phyloP scores from a whole-genome alignment of 257 asterid genomes.

The Plectranthus barbatus region DNA sequence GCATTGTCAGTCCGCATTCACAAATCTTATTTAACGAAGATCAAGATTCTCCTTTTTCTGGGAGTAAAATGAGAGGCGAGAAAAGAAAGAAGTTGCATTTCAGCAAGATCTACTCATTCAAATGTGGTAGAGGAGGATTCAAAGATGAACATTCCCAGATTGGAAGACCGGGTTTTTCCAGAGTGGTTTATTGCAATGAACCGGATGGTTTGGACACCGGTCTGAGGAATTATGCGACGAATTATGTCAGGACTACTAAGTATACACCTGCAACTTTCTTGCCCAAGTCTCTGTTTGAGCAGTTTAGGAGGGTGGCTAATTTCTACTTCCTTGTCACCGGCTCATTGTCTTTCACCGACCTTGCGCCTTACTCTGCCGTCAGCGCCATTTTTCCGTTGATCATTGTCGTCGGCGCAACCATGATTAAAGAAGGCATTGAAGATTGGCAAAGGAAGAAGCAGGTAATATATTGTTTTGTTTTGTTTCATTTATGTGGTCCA shows the following conservation, averaged over 20 bases:
- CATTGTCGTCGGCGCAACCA: conserved; percentile 64
- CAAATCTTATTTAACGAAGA: background rate
- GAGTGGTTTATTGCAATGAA: conserved; percentile 74
- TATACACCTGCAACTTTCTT: conserved; percentile 74
- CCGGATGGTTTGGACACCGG: conserved; percentile 40
- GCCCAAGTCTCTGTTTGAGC: conserved; percentile 87
- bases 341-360: conserved; percentile 53
- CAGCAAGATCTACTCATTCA: conserved; percentile 76
- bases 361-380: conserved; percentile 68
- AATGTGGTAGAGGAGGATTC: conserved; percentile 41
- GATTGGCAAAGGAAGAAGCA: conserved; percentile 70
- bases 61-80: conserved; percentile 28
- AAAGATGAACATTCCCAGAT: conserved; percentile 62
- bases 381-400: conserved; percentile 66
- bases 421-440: conserved; percentile 80
- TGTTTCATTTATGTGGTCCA: too few relatives aligned
- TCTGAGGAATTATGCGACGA: conserved; percentile 36
- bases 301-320: conserved; percentile 91
- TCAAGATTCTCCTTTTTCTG: conserved; percentile 12
- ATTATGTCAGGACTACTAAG: conserved; percentile 74
- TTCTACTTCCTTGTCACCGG: conserved; percentile 76
- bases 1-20: background rate
- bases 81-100: conserved; percentile 50
- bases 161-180: conserved; percentile 86
- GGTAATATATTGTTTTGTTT: conserved; percentile 32